Evolutionary conservation across 768 basidiomycete species (phyloP).

Genomic region (Myochromella boudieri): DNA sequence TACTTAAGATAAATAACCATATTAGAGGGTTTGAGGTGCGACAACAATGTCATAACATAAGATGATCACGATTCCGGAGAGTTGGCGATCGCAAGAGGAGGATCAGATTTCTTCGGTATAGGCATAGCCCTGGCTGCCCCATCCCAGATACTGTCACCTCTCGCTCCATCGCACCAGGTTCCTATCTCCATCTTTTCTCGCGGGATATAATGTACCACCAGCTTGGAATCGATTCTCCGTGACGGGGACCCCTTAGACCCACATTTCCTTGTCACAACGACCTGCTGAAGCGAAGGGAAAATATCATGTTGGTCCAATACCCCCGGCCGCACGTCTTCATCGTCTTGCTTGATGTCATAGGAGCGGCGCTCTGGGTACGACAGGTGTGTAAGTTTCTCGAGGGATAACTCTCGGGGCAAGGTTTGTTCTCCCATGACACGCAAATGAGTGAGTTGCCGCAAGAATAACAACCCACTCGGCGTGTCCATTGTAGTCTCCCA

Average conservation of each 20-base stretch:
- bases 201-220: constrained; percentile 28
- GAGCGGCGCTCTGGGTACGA: constrained; percentile 23
- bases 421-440: constrained; percentile 30
- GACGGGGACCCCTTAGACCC: constrained; percentile 21
- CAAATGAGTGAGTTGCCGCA: constrained; percentile 31
- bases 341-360: constrained; percentile 14
- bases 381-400: constrained; percentile 28
- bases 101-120: constrained; percentile 15
- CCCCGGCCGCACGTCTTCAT: constrained; percentile 15
- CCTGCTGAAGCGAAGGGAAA: constrained; percentile 29
- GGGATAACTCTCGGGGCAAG: constrained; percentile 21
- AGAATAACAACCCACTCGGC: constrained; percentile 25
- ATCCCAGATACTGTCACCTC: constrained; percentile 32
- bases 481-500: constrained; percentile 23
- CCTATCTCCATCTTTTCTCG: constrained; percentile 31
- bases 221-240: constrained; percentile 19
- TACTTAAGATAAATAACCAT: too few species aligned
- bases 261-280: constrained; percentile 29
- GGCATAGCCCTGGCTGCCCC: constrained; percentile 16
- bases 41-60: too few species aligned
- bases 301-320: constrained; percentile 19
- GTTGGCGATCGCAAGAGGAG: too few species aligned
- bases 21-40: too few species aligned
- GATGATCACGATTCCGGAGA: too few species aligned
- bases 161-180: constrained; percentile 34